Percentiles rank a stretch among this genome's conserved stretches.
These are phyloP conservation scores for Ophiocordyceps robertsii DNA, from an alignment of 2,329 filamentous ascomycete species.

Conservation along the genomic window DNA sequence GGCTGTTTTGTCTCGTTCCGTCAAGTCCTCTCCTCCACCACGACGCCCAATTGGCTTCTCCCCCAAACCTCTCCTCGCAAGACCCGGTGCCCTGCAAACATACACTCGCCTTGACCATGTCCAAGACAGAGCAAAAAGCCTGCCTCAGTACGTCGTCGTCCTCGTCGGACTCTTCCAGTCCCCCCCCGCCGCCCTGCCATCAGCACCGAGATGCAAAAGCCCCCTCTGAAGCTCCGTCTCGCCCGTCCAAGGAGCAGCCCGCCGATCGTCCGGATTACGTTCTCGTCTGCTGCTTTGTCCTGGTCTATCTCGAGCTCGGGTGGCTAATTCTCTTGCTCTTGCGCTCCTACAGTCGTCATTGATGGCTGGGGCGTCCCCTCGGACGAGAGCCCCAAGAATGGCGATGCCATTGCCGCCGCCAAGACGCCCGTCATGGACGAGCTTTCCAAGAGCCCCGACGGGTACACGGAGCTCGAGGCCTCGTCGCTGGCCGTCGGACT, in stretches of 20 bases:
- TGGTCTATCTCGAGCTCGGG: slow-evolving; percentile 42
- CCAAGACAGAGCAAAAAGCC: slow-evolving; percentile 44
- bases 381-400: slow-evolving; percentile 67
- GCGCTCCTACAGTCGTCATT: slow-evolving; percentile 68
- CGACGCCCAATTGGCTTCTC: background rate
- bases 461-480: slow-evolving; percentile 86
- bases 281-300: slow-evolving; percentile 34
- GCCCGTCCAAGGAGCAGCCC: slow-evolving; percentile 5
- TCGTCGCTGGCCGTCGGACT: slow-evolving; percentile 92
- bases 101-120: slow-evolving; percentile 18
- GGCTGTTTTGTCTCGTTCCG: too few species aligned
- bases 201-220: slow-evolving; percentile 4
- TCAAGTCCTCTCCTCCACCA: background rate
- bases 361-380: slow-evolving; percentile 93
- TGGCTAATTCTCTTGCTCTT: slow-evolving; percentile 46
- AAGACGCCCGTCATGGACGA: slow-evolving; percentile 91
- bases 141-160: slow-evolving; percentile 43
- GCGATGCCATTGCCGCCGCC: slow-evolving; percentile 90
- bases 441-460: slow-evolving; percentile 69
- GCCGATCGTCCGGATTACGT: slow-evolving; percentile 19
- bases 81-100: background rate
- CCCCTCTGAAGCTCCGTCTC: slow-evolving; percentile 1
- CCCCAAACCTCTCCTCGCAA: background rate
- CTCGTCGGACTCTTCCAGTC: slow-evolving; percentile 15
- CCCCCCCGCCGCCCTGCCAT: slow-evolving; percentile 9